These are phyloP conservation scores for Infundibulicybe gibba DNA, from an alignment of 768 basidiomycete genomes.

Conservation along the genomic window DNA sequence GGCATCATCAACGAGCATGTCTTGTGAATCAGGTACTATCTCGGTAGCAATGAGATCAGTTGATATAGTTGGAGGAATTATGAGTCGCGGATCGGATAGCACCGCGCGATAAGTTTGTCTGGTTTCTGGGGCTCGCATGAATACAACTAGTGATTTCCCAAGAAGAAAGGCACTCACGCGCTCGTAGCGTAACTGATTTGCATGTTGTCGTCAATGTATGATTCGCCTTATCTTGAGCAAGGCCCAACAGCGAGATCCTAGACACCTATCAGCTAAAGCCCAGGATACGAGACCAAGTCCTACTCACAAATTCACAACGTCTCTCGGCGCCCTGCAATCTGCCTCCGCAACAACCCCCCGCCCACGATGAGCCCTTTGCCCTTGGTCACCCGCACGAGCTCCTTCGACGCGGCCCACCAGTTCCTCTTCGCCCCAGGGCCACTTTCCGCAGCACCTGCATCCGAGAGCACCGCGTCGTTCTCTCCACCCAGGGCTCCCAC, in stretches of 20 bases:
- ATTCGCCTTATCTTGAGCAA: constrained; percentile 68
- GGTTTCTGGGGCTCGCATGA: constrained; percentile 47
- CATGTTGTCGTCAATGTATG: constrained; percentile 55
- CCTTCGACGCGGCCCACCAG: constrained; percentile 81
- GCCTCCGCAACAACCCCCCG: constrained; percentile 59
- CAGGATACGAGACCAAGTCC: not conserved
- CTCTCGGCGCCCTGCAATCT: constrained; percentile 68
- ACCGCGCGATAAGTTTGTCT: constrained; percentile 80
- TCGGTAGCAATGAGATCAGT: constrained; percentile 1
- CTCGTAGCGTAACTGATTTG: constrained; percentile 67
- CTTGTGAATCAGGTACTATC: not conserved
- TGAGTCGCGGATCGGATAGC: constrained; percentile 68
- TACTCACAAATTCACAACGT: constrained; percentile 72
- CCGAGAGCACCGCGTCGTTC: constrained; percentile 38
- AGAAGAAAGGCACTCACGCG: constrained; percentile 52
- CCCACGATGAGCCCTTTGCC: constrained; percentile 75
- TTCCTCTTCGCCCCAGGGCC: constrained; percentile 63
- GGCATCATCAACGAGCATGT: not conserved
- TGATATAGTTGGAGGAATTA: constrained; percentile 48
- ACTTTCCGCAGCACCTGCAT: constrained; percentile 48
- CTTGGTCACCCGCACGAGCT: constrained; percentile 76
- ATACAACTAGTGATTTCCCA: not conserved
- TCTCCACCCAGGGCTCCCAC: constrained; percentile 70
- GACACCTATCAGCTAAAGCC: not conserved
- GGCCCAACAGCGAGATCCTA: constrained; percentile 64